Conservation (phyloP, 2,329 filamentous ascomycete genomes). For the Neobulgaria alba region DNA sequence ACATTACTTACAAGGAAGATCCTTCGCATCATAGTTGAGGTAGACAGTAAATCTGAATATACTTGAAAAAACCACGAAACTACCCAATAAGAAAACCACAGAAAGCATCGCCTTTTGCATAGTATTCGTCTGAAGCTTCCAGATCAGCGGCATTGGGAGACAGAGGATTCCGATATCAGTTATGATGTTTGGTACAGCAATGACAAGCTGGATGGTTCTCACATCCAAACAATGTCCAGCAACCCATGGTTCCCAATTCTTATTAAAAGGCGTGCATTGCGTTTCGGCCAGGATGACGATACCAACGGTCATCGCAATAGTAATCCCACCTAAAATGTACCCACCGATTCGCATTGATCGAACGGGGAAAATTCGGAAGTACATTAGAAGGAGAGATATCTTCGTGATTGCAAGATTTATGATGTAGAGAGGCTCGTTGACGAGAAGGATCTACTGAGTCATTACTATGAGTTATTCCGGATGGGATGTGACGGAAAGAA, state of each 20-base stretch:
- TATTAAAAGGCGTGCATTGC: constrained; percentile 1
- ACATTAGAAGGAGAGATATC: constrained; percentile 1
- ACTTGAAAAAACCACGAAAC: constrained; percentile 1
- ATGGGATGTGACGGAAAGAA: background rate
- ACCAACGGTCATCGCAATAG: background rate
- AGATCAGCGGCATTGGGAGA: constrained; percentile 26
- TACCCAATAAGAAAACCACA: background rate
- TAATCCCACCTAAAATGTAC: background rate
- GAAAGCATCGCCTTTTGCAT: constrained; percentile 3
- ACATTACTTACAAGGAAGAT: constrained; percentile 1
- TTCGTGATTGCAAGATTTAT: constrained; percentile 2
- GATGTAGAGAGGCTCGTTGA: background rate
- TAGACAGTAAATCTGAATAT: constrained; percentile 1
- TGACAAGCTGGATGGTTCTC: constrained; percentile 30
- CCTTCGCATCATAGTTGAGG: background rate
- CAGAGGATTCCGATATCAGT: constrained; percentile 31
- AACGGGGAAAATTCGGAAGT: constrained; percentile 3
- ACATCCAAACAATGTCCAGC: background rate
- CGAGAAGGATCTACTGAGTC: background rate
- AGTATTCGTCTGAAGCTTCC: constrained; percentile 21
- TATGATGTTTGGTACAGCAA: constrained; percentile 34
- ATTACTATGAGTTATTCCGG: too few relatives aligned
- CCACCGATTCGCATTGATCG: background rate
- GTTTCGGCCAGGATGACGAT: background rate
- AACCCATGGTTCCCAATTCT: background rate